Conservation (phyloP, 805 yeast species). For the Lipomyces anomalus region DNA sequence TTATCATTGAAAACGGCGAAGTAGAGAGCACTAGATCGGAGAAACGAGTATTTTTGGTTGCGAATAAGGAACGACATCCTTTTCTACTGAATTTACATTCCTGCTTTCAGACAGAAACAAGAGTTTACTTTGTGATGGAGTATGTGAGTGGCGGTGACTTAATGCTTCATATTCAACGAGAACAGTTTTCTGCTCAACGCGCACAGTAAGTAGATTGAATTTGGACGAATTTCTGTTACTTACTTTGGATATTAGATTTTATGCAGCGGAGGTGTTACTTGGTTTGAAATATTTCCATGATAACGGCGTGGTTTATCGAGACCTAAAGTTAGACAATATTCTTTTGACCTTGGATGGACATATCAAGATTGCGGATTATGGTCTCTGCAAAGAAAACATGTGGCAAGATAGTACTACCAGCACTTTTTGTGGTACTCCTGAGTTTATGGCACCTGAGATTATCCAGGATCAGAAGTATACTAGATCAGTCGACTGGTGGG, state of each 20-base stretch:
- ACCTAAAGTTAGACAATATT: slow-evolving; percentile 90
- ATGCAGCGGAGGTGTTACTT: slow-evolving; percentile 91
- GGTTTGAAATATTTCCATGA: slow-evolving; percentile 93
- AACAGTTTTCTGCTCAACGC: slow-evolving; percentile 77
- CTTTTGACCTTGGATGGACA: slow-evolving; percentile 86
- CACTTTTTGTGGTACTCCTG: slow-evolving; percentile 98
- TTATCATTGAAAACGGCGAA: slow-evolving; percentile 91
- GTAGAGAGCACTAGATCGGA: slow-evolving; percentile 93
- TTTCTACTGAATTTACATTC: slow-evolving; percentile 85
- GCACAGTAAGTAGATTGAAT: slow-evolving; percentile 60
- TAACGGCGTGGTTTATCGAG: slow-evolving; percentile 93
- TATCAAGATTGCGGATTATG: slow-evolving; percentile 94
- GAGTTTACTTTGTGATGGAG: slow-evolving; percentile 98
- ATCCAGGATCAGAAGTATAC: slow-evolving; percentile 88
- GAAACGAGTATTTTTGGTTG: slow-evolving; percentile 78
- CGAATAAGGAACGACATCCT: slow-evolving; percentile 87
- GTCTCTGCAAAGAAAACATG: slow-evolving; percentile 92
- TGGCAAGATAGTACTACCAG: slow-evolving; percentile 79
- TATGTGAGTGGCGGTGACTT: slow-evolving; percentile 96
- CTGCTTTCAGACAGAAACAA: slow-evolving; percentile 95
- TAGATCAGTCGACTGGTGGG: slow-evolving; percentile 99
- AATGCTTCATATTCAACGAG: slow-evolving; percentile 98
- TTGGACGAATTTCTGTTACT: neutral
- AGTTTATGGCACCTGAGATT: slow-evolving; percentile 98
- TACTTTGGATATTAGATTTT: too few species aligned